Base-by-base conservation (phyloP, 495 filamentous ascomycete species). In the Xylaria acuta region DNA sequence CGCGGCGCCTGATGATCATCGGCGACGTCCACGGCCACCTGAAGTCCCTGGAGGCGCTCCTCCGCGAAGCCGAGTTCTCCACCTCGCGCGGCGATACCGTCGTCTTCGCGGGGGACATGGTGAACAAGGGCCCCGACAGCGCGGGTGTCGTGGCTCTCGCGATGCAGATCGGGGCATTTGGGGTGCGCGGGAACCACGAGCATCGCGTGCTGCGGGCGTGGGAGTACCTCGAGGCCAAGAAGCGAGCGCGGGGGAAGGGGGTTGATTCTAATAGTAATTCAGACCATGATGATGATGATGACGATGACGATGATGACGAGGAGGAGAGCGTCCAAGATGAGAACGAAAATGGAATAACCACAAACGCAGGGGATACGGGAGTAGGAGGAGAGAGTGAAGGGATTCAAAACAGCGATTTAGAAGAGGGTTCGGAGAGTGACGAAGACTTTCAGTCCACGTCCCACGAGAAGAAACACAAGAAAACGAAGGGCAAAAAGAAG, bases 111-210 rank as follows among this genome's bases (percentile, higher is more conserved):
- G 96, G 96, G 11, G 95, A 98, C 78, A 84, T 97, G 73, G 89
- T 98, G 74, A 89, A 91, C 74, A 97, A 97, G 80, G 96, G 96
- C 9, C 95, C 95, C 12, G 90, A 97, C 77, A 95, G 92, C 68
- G 63, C 82, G 1, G 93, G 92, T 38, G 94, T 97, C 0, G 85
- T 99, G 38, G 88, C 93, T 68, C 81, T 94, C 20, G 92, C 90
- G 14, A 90, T 91, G 70, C 77, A 85, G 18, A 80, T 93, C 34
- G 86, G 85, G 20, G 95, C 95, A 3, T 91, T 90, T 40, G 92
- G 88, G 69, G 94, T 98, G 1, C 90, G 96, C 34, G 96, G 96
- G 18, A 98, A 99, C 82, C 94, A 98, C 80, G 96, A 99, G 77
- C 94, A 99, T 76, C 86, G 90, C 12, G 85, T 97, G 16, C 83